phyloP scores from a whole-genome alignment of 176 grass and related monocot genomes.

The Rhynchospora tenuis region DNA sequence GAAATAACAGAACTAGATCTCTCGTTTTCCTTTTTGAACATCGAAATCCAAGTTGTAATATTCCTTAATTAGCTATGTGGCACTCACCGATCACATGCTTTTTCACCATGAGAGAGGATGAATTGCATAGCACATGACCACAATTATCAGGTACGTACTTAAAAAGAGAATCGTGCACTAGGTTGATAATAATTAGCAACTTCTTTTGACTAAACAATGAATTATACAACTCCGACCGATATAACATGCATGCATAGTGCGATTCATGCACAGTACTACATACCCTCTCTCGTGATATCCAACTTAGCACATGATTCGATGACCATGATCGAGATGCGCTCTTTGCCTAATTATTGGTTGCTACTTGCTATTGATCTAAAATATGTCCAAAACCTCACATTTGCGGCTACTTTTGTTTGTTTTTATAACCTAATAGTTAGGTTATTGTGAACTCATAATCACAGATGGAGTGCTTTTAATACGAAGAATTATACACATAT shows the following conservation, averaged over 20 bases:
- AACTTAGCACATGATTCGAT: conserved; percentile 21
- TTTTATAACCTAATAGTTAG: neutral
- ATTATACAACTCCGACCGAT: neutral
- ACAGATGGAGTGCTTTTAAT: neutral
- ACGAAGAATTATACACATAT: neutral
- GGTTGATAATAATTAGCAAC: conserved; percentile 1
- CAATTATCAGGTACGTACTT: conserved; percentile 7
- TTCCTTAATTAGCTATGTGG: conserved; percentile 10
- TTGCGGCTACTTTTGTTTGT: conserved; percentile 2
- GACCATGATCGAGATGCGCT: neutral
- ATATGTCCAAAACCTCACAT: conserved; percentile 1
- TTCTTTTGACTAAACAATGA: conserved; percentile 19
- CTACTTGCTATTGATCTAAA: neutral
- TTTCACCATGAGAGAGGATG: conserved; percentile 15
- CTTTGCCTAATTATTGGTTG: conserved; percentile 7
- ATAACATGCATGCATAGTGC: conserved; percentile 17
- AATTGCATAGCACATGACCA: conserved; percentile 15
- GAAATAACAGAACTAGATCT: neutral
- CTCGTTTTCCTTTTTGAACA: conserved; percentile 15
- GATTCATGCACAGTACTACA: conserved; percentile 1
- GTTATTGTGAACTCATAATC: neutral
- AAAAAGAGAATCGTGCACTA: conserved; percentile 17
- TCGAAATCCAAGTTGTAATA: conserved; percentile 23
- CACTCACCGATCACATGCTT: conserved; percentile 19
- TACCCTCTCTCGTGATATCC: conserved; percentile 3